These are phyloP conservation scores for Penicillium cataractarum DNA, from an alignment of 495 filamentous ascomycete genomes.

Conservation along the genomic window DNA sequence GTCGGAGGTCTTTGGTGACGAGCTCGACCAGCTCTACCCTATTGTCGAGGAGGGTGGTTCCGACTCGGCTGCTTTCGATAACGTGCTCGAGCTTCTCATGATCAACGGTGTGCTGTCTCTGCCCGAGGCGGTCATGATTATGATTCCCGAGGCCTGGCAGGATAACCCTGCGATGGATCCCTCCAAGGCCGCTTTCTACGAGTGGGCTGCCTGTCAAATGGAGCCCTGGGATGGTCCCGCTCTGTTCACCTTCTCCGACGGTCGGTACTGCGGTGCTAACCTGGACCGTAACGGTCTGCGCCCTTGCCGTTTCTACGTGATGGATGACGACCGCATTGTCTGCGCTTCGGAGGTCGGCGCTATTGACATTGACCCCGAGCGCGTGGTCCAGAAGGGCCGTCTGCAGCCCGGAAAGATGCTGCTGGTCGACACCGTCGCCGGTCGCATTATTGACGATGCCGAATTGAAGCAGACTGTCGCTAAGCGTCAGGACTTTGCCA, in stretches of 20 bases:
- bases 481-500: slow-evolving; percentile 79
- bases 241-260: slow-evolving; percentile 97
- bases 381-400: slow-evolving; percentile 91
- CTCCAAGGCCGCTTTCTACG: slow-evolving; percentile 96
- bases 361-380: slow-evolving; percentile 88
- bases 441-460: slow-evolving; percentile 92
- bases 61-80: slow-evolving; percentile 98
- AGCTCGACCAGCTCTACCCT: slow-evolving; percentile 89
- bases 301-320: slow-evolving; percentile 97
- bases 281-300: slow-evolving; percentile 97
- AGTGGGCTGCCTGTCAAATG: slow-evolving; percentile 99
- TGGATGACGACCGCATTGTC: slow-evolving; percentile 97
- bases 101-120: slow-evolving; percentile 98
- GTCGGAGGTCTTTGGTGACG: slow-evolving; percentile 89
- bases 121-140: slow-evolving; percentile 97
- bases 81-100: slow-evolving; percentile 91
- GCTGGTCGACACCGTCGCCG: slow-evolving; percentile 92
- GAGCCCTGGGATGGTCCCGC: slow-evolving; percentile 99
- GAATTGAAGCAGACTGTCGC: slow-evolving; percentile 93
- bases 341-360: slow-evolving; percentile 98
- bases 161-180: slow-evolving; percentile 92
- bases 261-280: slow-evolving; percentile 96
- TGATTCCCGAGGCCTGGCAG: slow-evolving; percentile 99
- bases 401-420: slow-evolving; percentile 97
- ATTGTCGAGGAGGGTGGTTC: slow-evolving; percentile 98